Conservation (phyloP, 139 green algal genomes). For the Trebouxia sp. region DNA sequence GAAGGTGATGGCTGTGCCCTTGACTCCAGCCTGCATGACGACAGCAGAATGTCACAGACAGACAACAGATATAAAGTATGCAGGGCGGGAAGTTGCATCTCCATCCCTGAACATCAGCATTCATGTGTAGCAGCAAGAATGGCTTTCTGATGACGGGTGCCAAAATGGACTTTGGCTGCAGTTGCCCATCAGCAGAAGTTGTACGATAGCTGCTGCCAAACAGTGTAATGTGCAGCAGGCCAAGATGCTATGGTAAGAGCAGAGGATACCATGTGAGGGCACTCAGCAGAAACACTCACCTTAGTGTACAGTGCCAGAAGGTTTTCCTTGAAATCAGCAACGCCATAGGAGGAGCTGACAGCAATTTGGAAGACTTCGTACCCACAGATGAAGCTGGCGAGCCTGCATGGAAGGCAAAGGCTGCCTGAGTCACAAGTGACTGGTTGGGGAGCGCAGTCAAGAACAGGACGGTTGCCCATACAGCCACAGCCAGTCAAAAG, state of each 20-base stretch:
- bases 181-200: too few relatives aligned
- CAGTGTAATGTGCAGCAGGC: too few relatives aligned
- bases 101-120: too few relatives aligned
- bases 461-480: too few relatives aligned
- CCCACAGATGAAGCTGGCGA: conserved; percentile 80
- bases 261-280: too few relatives aligned
- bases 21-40: conserved; percentile 53
- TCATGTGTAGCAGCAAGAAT: too few relatives aligned
- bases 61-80: neutral
- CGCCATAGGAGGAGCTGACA: conserved; percentile 75
- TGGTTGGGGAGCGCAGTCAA: neutral
- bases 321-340: conserved; percentile 85
- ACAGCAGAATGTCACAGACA: neutral
- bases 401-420: conserved; percentile 30
- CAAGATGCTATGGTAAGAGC: too few relatives aligned
- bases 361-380: conserved; percentile 86
- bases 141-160: too few relatives aligned
- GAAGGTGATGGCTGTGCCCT: conserved; percentile 73
- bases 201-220: too few relatives aligned
- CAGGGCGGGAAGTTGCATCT: too few relatives aligned
- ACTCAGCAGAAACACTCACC: neutral
- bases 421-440: neutral
- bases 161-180: too few relatives aligned
- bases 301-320: conserved; percentile 81
- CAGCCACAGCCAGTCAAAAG: too few relatives aligned